Conservation (phyloP, 192 early-diverging fungal species). For the Neocallimastix lanati region DNA sequence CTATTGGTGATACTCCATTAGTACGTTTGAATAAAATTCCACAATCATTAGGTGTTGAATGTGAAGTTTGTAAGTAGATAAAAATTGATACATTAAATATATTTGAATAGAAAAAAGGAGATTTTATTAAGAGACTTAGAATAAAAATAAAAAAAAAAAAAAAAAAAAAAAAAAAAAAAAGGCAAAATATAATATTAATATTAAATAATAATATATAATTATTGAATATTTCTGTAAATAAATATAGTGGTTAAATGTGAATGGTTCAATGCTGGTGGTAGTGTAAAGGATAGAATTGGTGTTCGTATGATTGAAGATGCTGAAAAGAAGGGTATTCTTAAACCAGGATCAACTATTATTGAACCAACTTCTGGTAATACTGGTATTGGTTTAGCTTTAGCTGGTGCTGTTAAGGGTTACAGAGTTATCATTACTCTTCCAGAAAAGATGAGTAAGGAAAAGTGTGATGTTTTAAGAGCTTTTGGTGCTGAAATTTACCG, state of each 20-base stretch:
- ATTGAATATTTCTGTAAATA: no score
- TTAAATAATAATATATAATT: no score
- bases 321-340: no score
- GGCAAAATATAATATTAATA: background rate
- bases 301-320: slow-evolving; percentile 91
- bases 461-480: slow-evolving; percentile 91
- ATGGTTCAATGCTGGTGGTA: slow-evolving; percentile 96
- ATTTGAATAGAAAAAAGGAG: no score
- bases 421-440: slow-evolving; percentile 94
- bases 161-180: background rate
- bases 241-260: slow-evolving; percentile 73
- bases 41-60: slow-evolving; percentile 74
- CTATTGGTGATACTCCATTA: slow-evolving; percentile 91
- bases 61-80: slow-evolving; percentile 57
- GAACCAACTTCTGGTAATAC: slow-evolving; percentile 97
- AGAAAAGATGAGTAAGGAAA: slow-evolving; percentile 99
- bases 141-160: no score
- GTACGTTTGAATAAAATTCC: slow-evolving; percentile 80
- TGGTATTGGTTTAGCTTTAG: no score
- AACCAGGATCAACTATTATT: slow-evolving; percentile 76
- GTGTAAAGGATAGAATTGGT: slow-evolving; percentile 97
- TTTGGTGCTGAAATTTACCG: slow-evolving; percentile 94
- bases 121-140: no score
- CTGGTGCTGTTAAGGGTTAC: slow-evolving; percentile 98
- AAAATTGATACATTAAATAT: no score